Base-by-base conservation (phyloP, 441 rosid genomes). In the Iberis amara region DNA sequence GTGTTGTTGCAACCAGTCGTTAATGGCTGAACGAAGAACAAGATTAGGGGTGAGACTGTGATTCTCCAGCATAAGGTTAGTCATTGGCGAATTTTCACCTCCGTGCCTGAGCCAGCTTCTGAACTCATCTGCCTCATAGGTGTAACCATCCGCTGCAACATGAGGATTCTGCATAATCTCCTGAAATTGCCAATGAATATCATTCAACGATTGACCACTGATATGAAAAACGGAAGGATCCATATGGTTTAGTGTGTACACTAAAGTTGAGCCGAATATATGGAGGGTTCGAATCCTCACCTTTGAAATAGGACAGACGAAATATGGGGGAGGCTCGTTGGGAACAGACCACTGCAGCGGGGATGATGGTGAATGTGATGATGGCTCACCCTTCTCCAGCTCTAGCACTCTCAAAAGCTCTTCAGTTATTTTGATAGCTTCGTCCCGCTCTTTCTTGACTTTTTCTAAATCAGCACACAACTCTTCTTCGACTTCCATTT, bases 101-200 rank as follows among this genome's bases (percentile, higher is more conserved):
- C 92, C 89, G 1, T 62, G 59, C 10, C 49, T 57, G 21, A 85
- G 66, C 94, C 94, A 82, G 37, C 31, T 71, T 26, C 21, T 53
- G 62, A 82, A 60, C 9, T 73, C 76, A 31, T 65, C 57, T 31
- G 56, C 58, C 62, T 83, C 86, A 12, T 83, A 83, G 3, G 89
- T 79, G 60, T 59, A 68, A 18, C 86, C 90, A 53, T 83, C 90
- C 1, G 86, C 84, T 11, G 84, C 82, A 11, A 78, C 74, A 39
- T 71, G 72, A 9, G 94, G 94, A 67, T 79, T 66, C 32, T 47
- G 68, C 86, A 82, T 85, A 42, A 85, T 65, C 38, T 77, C 85
- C 89, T 85, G 69, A 39, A 60, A 64, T 51, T 27, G 47, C 23
- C 51, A 54, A 12, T 28, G 38, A 7, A 35, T 47, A 54, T 5